Evolutionary conservation across 1,284 basidiomycete species (phyloP).

Genomic region (Puccinia horiana): DNA sequence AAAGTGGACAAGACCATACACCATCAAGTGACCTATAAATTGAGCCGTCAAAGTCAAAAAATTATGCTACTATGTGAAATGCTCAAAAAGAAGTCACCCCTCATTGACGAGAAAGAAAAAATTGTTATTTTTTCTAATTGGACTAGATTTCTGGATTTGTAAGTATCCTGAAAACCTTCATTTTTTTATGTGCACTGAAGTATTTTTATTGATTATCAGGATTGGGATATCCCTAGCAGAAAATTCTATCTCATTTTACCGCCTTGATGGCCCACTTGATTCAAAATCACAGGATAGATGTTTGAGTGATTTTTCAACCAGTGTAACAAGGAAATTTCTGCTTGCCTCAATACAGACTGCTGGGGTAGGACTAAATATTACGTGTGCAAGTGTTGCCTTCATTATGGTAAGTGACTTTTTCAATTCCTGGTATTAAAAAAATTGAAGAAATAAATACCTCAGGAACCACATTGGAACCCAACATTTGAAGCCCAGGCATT

Average conservation of each 20-base stretch:
- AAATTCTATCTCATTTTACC: background rate
- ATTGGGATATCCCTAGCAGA: background rate
- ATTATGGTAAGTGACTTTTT: background rate
- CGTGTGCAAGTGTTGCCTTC: slow-evolving; percentile 14
- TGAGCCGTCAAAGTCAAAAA: too few relatives aligned
- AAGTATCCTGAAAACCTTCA: too few relatives aligned
- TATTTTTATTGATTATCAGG: too few relatives aligned
- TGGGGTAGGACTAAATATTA: slow-evolving; percentile 8
- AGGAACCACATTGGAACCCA: slow-evolving; percentile 56
- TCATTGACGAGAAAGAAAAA: too few relatives aligned
- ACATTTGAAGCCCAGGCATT: slow-evolving; percentile 58
- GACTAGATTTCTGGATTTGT: too few relatives aligned
- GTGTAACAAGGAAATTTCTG: too few relatives aligned
- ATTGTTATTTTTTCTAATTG: too few relatives aligned
- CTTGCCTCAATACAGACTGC: background rate
- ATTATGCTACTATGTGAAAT: too few relatives aligned
- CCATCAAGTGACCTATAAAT: too few relatives aligned
- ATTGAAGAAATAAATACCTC: slow-evolving; percentile 5
- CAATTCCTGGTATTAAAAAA: background rate
- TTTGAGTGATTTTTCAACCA: background rate
- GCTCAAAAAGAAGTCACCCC: too few relatives aligned
- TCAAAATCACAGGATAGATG: slow-evolving; percentile 16
- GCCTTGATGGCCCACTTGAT: background rate
- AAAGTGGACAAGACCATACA: too few relatives aligned
- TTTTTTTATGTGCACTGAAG: background rate